These are phyloP conservation scores for Phytophthora agathidicida DNA, from an alignment of 352 stramenopile genomes.

Conservation along the genomic window DNA sequence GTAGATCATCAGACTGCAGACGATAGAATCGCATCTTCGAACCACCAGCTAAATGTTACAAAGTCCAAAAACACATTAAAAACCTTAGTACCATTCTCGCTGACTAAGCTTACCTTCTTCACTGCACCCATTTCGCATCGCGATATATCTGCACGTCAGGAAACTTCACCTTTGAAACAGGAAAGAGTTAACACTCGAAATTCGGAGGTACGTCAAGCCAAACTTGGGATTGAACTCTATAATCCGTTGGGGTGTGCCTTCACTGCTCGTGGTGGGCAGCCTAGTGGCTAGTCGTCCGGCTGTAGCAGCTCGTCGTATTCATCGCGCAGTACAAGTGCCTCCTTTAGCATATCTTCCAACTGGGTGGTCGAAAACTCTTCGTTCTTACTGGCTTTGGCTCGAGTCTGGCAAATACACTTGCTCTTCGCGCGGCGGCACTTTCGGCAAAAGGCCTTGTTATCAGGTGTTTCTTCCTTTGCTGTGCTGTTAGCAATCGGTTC, in stretches of 20 bases:
- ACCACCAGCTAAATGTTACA: too few species aligned
- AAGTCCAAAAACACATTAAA: too few species aligned
- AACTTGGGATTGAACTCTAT: slow-evolving; percentile 23
- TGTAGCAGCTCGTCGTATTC: slow-evolving; percentile 77
- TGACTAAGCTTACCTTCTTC: too few species aligned
- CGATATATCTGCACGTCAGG: too few species aligned
- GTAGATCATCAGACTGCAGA: too few species aligned
- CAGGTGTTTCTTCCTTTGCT: slow-evolving; percentile 10
- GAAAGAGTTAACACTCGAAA: not conserved
- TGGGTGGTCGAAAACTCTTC: slow-evolving; percentile 59
- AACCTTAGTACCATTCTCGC: too few species aligned
- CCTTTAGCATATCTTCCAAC: slow-evolving; percentile 70
- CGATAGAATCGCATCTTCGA: too few species aligned
- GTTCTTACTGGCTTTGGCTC: slow-evolving; percentile 19
- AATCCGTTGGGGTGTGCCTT: not conserved
- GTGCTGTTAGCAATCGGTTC: slow-evolving; percentile 12
- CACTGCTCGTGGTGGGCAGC: not conserved
- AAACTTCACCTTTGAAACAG: too few species aligned
- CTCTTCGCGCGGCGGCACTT: slow-evolving; percentile 67
- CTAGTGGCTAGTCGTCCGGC: slow-evolving; percentile 20
- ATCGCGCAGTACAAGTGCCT: slow-evolving; percentile 70
- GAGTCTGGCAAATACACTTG: slow-evolving; percentile 67
- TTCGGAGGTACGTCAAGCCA: not conserved
- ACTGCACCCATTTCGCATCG: too few species aligned
- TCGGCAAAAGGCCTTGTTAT: slow-evolving; percentile 50